Evolutionary conservation across 768 basidiomycete genomes (phyloP).

Genomic region (Thelephora ganbajun): DNA sequence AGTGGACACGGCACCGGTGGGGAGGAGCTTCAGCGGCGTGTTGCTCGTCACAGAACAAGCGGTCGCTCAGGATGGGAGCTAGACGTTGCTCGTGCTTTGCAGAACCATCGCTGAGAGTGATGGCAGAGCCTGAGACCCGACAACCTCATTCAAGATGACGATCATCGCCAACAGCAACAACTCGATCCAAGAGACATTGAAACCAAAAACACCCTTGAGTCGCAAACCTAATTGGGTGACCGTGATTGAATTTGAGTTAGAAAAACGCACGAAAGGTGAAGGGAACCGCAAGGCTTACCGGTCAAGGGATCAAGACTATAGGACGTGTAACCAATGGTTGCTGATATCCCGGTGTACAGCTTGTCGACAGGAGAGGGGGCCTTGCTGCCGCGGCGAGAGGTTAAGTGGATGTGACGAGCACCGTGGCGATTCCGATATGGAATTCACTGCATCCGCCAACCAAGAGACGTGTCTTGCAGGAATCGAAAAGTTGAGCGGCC

Average conservation of each 20-base stretch:
- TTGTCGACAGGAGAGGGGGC: slow-evolving; percentile 13
- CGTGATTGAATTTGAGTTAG: slow-evolving; percentile 1
- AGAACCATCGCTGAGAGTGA: slow-evolving; percentile 12
- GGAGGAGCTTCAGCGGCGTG: slow-evolving; percentile 16
- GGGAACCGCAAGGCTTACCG: slow-evolving; percentile 7
- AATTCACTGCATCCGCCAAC: slow-evolving; percentile 14
- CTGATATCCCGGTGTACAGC: slow-evolving; percentile 15
- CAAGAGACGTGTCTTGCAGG: slow-evolving; percentile 14
- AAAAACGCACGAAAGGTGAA: too few species aligned
- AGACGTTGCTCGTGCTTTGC: slow-evolving; percentile 16
- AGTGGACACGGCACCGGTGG: slow-evolving; percentile 16
- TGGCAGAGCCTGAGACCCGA: slow-evolving; percentile 7
- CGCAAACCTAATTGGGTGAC: slow-evolving; percentile 18
- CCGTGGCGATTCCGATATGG: slow-evolving; percentile 16
- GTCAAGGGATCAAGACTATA: slow-evolving; percentile 11
- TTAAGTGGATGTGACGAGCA: slow-evolving; percentile 19
- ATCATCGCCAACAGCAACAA: slow-evolving; percentile 11
- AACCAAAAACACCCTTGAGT: slow-evolving; percentile 14
- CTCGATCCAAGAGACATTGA: slow-evolving; percentile 12
- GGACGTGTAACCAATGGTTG: slow-evolving; percentile 13
- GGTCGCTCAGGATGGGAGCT: slow-evolving; percentile 16
- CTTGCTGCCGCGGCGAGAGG: slow-evolving; percentile 13
- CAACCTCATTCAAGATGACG: slow-evolving; percentile 11
- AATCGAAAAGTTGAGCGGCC: slow-evolving; percentile 16
- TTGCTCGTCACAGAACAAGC: slow-evolving; percentile 18